phyloP scores from a whole-genome alignment of 2,329 filamentous ascomycete genomes.

The Immersiporthe knoxdaviesiana region DNA sequence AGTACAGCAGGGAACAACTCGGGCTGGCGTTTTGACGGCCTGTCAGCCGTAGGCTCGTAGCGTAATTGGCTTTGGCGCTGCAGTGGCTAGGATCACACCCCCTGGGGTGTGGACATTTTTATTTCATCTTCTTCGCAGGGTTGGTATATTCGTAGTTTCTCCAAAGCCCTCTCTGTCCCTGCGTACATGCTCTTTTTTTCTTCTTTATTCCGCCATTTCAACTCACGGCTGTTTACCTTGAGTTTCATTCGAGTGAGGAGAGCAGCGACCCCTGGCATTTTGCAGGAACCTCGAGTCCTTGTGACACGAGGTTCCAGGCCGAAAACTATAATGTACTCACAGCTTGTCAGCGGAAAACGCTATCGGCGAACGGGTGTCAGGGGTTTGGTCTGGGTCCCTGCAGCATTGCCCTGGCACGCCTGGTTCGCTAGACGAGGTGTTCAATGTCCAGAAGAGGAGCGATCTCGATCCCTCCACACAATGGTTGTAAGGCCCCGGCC shows the following conservation, averaged over 20 bases:
- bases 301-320: neutral
- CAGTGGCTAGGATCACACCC: neutral
- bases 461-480: neutral
- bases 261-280: no score
- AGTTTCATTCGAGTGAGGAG: no score
- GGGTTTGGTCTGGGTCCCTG: neutral
- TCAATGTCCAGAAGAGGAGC: neutral
- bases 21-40: neutral
- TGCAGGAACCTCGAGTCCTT: no score
- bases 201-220: no score
- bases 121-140: no score
- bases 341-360: neutral
- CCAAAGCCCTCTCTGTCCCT: no score
- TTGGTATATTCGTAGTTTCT: no score
- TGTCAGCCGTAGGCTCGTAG: neutral
- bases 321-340: neutral
- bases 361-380: neutral
- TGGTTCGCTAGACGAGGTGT: neutral
- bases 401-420: neutral
- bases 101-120: no score
- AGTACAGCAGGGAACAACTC: neutral
- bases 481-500: neutral
- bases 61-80: neutral
- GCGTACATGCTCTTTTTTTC: no score
- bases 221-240: no score